These are phyloP conservation scores for Boletus sensibilis DNA, from an alignment of 768 basidiomycete genomes.

Conservation along the genomic window DNA sequence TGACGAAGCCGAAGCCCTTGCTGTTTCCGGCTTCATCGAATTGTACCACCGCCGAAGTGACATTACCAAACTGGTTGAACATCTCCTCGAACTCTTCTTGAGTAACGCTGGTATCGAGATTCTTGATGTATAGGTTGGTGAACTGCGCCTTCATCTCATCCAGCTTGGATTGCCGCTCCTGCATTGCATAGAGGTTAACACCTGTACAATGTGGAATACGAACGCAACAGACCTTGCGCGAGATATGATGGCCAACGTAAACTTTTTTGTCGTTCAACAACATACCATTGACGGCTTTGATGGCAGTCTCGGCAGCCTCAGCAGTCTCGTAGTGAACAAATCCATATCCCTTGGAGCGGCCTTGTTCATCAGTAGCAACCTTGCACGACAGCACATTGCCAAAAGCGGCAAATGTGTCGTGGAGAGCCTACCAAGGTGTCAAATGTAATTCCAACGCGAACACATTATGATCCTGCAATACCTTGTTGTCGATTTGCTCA, in stretches of 20 bases:
- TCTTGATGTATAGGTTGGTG: slow-evolving; percentile 99
- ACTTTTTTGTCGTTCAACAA: slow-evolving; percentile 99
- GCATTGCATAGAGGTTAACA: background rate
- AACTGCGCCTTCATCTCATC: slow-evolving; percentile 97
- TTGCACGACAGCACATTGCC: slow-evolving; percentile 99
- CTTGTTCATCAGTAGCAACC: slow-evolving; percentile 94
- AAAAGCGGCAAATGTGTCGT: slow-evolving; percentile 99
- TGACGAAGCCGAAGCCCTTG: slow-evolving; percentile 99
- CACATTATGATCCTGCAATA: slow-evolving; percentile 17
- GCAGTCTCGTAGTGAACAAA: slow-evolving; percentile 99
- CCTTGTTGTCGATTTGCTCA: slow-evolving; percentile 97
- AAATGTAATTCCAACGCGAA: background rate
- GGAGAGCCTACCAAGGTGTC: slow-evolving; percentile 69
- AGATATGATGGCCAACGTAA: slow-evolving; percentile 95
- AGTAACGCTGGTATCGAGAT: slow-evolving; percentile 80
- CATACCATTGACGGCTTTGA: slow-evolving; percentile 99
- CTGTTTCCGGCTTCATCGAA: slow-evolving; percentile 86
- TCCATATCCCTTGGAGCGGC: slow-evolving; percentile 95
- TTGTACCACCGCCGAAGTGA: slow-evolving; percentile 87
- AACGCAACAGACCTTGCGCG: slow-evolving; percentile 70
- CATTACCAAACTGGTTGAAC: slow-evolving; percentile 72
- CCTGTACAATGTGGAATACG: too few relatives aligned
- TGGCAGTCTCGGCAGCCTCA: slow-evolving; percentile 92
- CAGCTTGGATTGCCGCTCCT: slow-evolving; percentile 97
- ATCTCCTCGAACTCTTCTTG: slow-evolving; percentile 85